phyloP scores from a whole-genome alignment of 139 green algal species.

The Auxenochlorella pyrenoidosa region DNA sequence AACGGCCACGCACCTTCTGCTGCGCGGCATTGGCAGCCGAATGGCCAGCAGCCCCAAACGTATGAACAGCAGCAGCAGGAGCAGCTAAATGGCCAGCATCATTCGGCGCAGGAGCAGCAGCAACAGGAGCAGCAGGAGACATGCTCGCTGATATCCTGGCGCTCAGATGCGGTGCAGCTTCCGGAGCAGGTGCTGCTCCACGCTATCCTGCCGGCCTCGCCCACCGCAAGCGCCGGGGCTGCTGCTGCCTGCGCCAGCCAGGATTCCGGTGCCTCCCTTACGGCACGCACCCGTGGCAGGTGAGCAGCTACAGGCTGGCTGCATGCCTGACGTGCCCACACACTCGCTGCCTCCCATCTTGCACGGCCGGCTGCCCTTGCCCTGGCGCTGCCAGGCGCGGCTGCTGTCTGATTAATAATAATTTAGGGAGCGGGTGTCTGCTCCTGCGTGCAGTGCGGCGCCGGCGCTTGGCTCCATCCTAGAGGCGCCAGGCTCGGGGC shows the following conservation, averaged over 20 bases:
- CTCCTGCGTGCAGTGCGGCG: background rate
- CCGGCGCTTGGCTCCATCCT: background rate
- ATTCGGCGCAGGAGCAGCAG: background rate
- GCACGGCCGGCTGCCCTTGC: background rate
- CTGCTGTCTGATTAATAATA: too few species aligned
- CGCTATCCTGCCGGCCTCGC: background rate
- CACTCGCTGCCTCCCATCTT: background rate
- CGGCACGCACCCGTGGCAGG: background rate
- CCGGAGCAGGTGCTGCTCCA: conserved; percentile 12
- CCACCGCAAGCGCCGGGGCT: background rate
- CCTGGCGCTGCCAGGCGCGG: background rate
- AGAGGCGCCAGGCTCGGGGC: background rate
- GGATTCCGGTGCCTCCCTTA: background rate
- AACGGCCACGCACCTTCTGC: background rate
- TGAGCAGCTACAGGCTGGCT: background rate
- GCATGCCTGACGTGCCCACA: background rate
- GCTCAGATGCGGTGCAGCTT: conserved; percentile 31
- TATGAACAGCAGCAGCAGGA: background rate
- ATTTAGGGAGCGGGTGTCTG: background rate
- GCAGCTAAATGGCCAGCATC: background rate
- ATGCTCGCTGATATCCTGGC: background rate
- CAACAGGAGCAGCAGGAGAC: background rate
- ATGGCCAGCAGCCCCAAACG: background rate
- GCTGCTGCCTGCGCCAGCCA: background rate
- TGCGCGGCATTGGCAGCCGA: background rate